Percentiles rank a stretch among this genome's conserved stretches.
These are phyloP conservation scores for Panicum virgatum DNA, from an alignment of 202 grass and related monocot genomes.

Conservation along the genomic window DNA sequence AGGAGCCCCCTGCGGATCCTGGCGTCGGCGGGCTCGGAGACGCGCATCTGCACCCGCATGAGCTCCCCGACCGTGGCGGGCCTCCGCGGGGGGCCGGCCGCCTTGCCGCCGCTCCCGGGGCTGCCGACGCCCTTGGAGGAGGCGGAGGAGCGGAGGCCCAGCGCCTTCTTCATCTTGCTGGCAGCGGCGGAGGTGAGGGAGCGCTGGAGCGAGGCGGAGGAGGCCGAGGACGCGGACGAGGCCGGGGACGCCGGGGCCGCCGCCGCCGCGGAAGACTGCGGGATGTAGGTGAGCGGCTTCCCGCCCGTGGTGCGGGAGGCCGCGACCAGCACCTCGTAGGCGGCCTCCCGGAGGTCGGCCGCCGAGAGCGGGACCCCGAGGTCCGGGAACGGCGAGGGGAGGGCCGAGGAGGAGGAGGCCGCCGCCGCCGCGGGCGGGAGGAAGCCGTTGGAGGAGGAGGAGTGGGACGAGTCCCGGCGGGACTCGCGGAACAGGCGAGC, in stretches of 20 bases:
- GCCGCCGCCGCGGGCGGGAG: conserved; percentile 4
- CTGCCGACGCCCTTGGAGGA: conserved; percentile 62
- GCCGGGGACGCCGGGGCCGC: conserved; percentile 14
- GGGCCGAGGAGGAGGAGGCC: conserved; percentile 5
- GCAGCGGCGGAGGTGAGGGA: conserved; percentile 84
- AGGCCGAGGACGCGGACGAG: conserved; percentile 27
- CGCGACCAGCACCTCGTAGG: conserved; percentile 90
- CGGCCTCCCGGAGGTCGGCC: conserved; percentile 63
- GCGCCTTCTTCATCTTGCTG: conserved; percentile 98
- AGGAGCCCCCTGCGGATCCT: conserved; percentile 81
- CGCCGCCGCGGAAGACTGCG: conserved; percentile 43
- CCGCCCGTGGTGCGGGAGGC: conserved; percentile 80
- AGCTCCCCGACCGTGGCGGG: conserved; percentile 55
- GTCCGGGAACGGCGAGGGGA: conserved; percentile 70
- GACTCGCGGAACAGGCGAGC: conserved; percentile 65
- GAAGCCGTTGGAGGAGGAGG: conserved; percentile 47
- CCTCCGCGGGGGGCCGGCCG: conserved; percentile 10
- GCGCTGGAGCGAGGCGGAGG: conserved; percentile 68
- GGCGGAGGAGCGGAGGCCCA: conserved; percentile 61
- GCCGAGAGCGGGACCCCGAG: conserved; percentile 55
- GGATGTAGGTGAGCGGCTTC: conserved; percentile 80
- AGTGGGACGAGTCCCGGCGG: conserved; percentile 40
- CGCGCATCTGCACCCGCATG: conserved; percentile 69
- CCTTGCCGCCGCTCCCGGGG: conserved; percentile 48
- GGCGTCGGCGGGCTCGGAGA: conserved; percentile 62